A percentile compares a stretch with the other conserved stretches of the same genome.
These are phyloP conservation scores for Candida piceae DNA, from an alignment of 805 yeast species.

Conservation along the genomic window DNA sequence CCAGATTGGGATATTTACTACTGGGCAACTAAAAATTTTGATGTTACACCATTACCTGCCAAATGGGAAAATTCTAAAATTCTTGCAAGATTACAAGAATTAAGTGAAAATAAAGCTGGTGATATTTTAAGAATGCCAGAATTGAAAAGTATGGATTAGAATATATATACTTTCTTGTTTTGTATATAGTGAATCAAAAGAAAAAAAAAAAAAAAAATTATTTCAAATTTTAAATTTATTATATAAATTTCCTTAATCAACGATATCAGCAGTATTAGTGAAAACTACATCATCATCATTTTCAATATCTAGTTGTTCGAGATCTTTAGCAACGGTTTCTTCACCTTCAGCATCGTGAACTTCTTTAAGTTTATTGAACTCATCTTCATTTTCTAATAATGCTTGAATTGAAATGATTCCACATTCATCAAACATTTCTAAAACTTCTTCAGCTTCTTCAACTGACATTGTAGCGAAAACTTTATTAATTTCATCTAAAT, in stretches of 20 bases:
- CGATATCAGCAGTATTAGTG: constrained; percentile 33
- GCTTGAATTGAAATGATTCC: constrained; percentile 83
- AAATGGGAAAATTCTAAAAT: constrained; percentile 71
- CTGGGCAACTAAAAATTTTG: constrained; percentile 88
- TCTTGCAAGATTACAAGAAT: constrained; percentile 60
- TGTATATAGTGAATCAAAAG: too few species aligned
- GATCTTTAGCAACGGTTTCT: constrained; percentile 8
- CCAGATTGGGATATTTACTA: constrained; percentile 99
- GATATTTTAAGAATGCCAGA: constrained; percentile 87
- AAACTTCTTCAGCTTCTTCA: constrained; percentile 72
- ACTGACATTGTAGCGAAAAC: constrained; percentile 71
- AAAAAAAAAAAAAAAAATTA: not conserved
- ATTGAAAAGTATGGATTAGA: constrained; percentile 25
- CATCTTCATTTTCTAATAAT: constrained; percentile 64
- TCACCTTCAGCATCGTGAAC: constrained; percentile 35
- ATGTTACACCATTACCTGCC: constrained; percentile 81
- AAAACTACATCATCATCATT: constrained; percentile 9
- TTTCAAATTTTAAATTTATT: not conserved
- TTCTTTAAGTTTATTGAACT: constrained; percentile 50
- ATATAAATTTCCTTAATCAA: constrained; percentile 28
- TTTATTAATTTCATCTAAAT: constrained; percentile 74
- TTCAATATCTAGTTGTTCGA: constrained; percentile 15
- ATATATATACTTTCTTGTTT: not conserved
- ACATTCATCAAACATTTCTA: constrained; percentile 71
- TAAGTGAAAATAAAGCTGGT: constrained; percentile 65